Evolutionary conservation across 352 stramenopile species (phyloP).

Genomic region (Thalassiosira hispida): DNA sequence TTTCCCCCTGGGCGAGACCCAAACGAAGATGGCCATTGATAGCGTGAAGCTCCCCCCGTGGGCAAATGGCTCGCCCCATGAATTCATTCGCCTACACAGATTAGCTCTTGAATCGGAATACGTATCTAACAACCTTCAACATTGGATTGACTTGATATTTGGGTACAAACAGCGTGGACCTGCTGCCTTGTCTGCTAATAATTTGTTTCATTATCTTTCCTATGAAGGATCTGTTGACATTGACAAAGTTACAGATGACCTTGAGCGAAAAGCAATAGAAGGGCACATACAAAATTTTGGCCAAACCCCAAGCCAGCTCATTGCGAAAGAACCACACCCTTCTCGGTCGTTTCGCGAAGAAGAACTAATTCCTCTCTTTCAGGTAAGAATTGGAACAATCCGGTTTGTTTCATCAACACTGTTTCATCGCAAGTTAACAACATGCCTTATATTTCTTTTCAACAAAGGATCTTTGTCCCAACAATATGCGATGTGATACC

Average conservation of each 20-base stretch:
- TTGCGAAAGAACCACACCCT: slow-evolving; percentile 84
- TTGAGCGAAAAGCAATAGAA: slow-evolving; percentile 92
- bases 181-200: slow-evolving; percentile 92
- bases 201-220: slow-evolving; percentile 98
- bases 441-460: not conserved
- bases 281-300: slow-evolving; percentile 98
- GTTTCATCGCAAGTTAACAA: slow-evolving; percentile 18
- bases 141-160: slow-evolving; percentile 99
- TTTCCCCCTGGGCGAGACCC: slow-evolving; percentile 91
- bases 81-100: slow-evolving; percentile 95
- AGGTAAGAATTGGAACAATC: slow-evolving; percentile 47
- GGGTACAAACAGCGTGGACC: slow-evolving; percentile 95
- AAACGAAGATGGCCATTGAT: slow-evolving; percentile 88
- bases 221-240: slow-evolving; percentile 98
- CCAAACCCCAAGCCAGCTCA: slow-evolving; percentile 96
- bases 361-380: slow-evolving; percentile 65
- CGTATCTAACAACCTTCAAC: slow-evolving; percentile 94
- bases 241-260: slow-evolving; percentile 90
- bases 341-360: slow-evolving; percentile 55
- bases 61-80: slow-evolving; percentile 92
- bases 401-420: slow-evolving; percentile 29
- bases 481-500: slow-evolving; percentile 71
- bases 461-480: slow-evolving; percentile 41
- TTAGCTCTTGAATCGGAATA: slow-evolving; percentile 97
- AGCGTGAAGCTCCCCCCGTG: slow-evolving; percentile 96